A percentile compares a stretch with the other conserved stretches of the same genome.
Evolutionary conservation across 495 filamentous ascomycete species (phyloP).

Genomic region (Chlorociboria aeruginascens): DNA sequence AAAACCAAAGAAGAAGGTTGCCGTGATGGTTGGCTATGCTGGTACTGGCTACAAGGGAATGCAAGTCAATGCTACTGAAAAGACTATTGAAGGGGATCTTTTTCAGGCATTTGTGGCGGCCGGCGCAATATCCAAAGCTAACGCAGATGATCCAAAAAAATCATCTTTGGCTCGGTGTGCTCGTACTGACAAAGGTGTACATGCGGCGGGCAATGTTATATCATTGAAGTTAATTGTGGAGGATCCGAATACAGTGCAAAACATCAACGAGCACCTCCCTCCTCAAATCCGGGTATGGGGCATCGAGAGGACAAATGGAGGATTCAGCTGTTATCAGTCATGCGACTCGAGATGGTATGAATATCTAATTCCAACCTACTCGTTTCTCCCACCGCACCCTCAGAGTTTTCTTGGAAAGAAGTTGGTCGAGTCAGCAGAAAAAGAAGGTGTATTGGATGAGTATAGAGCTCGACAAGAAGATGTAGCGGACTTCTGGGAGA

Average conservation of each 20-base stretch:
- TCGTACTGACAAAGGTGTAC: constrained; percentile 93
- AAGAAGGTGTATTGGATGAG: constrained; percentile 54
- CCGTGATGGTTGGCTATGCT: constrained; percentile 87
- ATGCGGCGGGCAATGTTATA: constrained; percentile 92
- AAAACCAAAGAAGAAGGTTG: constrained; percentile 88
- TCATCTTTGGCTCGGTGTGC: constrained; percentile 89
- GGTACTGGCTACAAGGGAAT: constrained; percentile 97
- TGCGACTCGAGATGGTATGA: constrained; percentile 95
- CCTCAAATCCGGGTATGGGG: constrained; percentile 92
- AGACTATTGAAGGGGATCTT: constrained; percentile 94
- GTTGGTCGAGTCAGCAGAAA: constrained; percentile 57
- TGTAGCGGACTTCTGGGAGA: constrained; percentile 67
- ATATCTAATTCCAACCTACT: constrained; percentile 85
- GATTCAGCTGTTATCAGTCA: constrained; percentile 83
- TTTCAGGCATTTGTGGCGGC: constrained; percentile 83
- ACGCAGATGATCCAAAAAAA: constrained; percentile 93
- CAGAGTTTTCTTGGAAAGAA: constrained; percentile 72
- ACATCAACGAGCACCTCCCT: constrained; percentile 77
- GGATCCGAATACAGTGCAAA: constrained; percentile 72
- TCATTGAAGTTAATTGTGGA: constrained; percentile 93
- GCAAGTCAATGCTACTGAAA: constrained; percentile 67
- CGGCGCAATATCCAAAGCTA: constrained; percentile 90
- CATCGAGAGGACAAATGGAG: constrained; percentile 66
- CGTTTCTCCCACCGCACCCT: constrained; percentile 84
- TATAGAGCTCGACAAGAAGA: constrained; percentile 61